Base-by-base conservation (phyloP, 257 asterid species). In the Handroanthus guayacan region DNA sequence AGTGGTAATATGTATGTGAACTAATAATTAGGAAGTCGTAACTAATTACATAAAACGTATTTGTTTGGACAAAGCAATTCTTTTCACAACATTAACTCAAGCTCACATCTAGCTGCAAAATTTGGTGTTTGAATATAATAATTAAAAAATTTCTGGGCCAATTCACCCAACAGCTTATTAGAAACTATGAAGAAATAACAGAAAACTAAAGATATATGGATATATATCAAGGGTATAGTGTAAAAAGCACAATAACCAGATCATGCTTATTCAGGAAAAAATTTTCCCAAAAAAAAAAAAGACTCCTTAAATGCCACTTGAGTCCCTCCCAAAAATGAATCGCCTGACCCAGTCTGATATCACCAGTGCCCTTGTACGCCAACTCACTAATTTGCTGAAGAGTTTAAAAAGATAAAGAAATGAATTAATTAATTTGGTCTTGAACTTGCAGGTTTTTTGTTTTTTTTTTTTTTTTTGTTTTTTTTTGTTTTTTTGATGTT, bases 321-420 rank as follows among this genome's bases (percentile, higher is more conserved):
- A 91, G 88, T 95, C 99, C 84, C 99, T 88, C 71, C 99, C 99
- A 39, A 95, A 95, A 44, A 95, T 74, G 88, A 89, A 92, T 36
- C 98, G 96, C 79, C 93, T 89, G 31, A 69, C 75, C 99, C 98
- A 95, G 79, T 95, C 97, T 18, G 96, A 81, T 72, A 95, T 84
- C 81, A 95, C 99, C 87, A 91, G 76, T 41, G 95, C 91, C 84
- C 98, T 86, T 13, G 99, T 92, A 48, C 99, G 97, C 99, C 99
- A 91, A 77, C 98, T 95, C 47, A 95, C 98, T 57, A 84, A 97
- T 87, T 95, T 95, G 89, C 98, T 95, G 95, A 41, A 69, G 37
- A 76, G 50, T 57, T 9, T 1, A 25, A 70, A 38, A 62, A 75
- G 6, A 79, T 38, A 45, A 0, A 72, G 10, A 34, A 3, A 71